Evolutionary conservation across 2,329 filamentous ascomycete species (phyloP).

Genomic region (Nemania diffusa): DNA sequence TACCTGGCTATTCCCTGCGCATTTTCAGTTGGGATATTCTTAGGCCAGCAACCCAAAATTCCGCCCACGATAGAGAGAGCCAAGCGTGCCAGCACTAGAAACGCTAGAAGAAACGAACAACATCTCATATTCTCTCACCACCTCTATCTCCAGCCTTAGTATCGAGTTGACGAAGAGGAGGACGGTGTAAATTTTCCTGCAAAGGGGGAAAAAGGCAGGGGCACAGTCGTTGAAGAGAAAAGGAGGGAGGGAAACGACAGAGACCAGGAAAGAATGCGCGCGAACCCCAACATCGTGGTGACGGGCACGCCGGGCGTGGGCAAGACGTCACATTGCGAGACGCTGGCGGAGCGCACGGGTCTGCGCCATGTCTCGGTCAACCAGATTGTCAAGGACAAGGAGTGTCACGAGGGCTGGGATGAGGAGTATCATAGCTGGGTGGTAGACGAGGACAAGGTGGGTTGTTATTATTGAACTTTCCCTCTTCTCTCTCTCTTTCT

Average conservation of each 20-base stretch:
- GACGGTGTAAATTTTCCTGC: background rate
- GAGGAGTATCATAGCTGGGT: slow-evolving; percentile 89
- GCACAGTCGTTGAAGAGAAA: background rate
- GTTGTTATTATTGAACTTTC: slow-evolving; percentile 28
- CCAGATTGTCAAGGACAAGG: slow-evolving; percentile 87
- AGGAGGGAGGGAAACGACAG: slow-evolving; percentile 15
- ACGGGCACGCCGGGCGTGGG: slow-evolving; percentile 96
- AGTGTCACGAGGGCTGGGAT: slow-evolving; percentile 88
- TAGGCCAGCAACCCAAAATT: no score
- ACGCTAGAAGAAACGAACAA: background rate
- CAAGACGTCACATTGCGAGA: slow-evolving; percentile 92
- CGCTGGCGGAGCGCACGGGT: slow-evolving; percentile 78
- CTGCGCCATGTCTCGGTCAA: slow-evolving; percentile 89
- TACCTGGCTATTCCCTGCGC: background rate
- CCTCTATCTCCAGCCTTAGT: background rate
- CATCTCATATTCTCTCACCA: background rate
- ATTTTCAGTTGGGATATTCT: background rate
- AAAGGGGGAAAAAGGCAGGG: background rate
- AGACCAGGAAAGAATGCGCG: slow-evolving; percentile 53
- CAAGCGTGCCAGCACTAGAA: background rate
- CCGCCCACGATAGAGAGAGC: background rate
- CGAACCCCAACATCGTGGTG: slow-evolving; percentile 86
- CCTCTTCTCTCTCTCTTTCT: background rate
- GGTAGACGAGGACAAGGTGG: slow-evolving; percentile 94
- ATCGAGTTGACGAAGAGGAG: background rate